Evolutionary conservation across 225 moss, liverwort and hornwort genomes (phyloP), one percentile per base, ranked within the genome.

Genomic region (Lunularia cruciata): DNA sequence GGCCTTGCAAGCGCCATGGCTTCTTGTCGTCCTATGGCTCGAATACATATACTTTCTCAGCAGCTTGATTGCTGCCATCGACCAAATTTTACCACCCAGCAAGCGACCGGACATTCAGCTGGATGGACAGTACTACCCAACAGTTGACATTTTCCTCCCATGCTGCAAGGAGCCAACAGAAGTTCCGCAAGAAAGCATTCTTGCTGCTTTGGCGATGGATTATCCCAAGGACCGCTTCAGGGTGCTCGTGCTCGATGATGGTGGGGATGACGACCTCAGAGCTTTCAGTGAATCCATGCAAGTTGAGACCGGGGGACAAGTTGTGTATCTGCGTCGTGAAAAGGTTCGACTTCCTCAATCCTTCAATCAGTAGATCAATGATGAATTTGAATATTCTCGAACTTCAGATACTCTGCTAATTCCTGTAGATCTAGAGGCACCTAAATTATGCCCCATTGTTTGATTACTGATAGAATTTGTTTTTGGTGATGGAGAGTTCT

Each of bases 241-340:
- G 59, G 83, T 86, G 47, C 71, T 83, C n/a, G 81, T 86, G 10
- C 69, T 83, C 43, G 86, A 86, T n/a, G 81, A 86, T 51, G 86
- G 86, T 10, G 68, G 57, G 1, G 86, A 86, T 58, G 81, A 86
- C 53, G 79, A 81, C 4, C 83, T 86, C 36, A 75, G 70, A 59
- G 67, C 56, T 33, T 60, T 76, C 25, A 73, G 76, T 49, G 52
- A 86, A 46, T 37, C 72, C 14, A 27, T 81, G 58, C 61, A 76
- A 36, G 83, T 76, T 25, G 86, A 83, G 40, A 64, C 74, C 22
- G 81, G 60, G 0, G 81, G 81, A 8, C 73, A 72, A 26, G 70
- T 84, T 37, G 42, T 78, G 33, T 81, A 84, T 72, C 73, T 84
- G 16, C 74, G 83, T 0, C 70, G 81, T 15, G 59, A 59, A 58